Conservation (phyloP, 257 asterid species). For the Prunella vulgaris region DNA sequence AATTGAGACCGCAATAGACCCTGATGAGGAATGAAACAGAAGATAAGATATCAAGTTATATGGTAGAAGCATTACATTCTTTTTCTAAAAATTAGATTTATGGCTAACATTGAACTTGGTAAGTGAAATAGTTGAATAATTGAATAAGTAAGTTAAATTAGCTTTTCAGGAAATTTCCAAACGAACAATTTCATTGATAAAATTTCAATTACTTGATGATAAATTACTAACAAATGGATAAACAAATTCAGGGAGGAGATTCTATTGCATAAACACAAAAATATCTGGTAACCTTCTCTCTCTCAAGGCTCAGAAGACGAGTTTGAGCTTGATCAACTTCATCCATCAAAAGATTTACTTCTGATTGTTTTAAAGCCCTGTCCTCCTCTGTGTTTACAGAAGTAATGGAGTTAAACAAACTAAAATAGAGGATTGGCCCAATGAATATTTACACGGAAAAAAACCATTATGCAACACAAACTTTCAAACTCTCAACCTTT, state of each 20-base stretch:
- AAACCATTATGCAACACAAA: neutral
- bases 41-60: neutral
- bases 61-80: neutral
- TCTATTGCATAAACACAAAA: slow-evolving; percentile 17
- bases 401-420: slow-evolving; percentile 18
- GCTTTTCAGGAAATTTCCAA: neutral
- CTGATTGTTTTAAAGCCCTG: slow-evolving; percentile 87
- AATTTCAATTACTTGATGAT: neutral
- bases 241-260: slow-evolving; percentile 10
- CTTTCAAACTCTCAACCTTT: neutral
- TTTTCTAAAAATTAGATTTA: neutral
- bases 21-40: slow-evolving; percentile 41
- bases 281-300: slow-evolving; percentile 72
- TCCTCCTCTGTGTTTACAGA: slow-evolving; percentile 69
- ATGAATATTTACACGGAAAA: neutral
- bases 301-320: slow-evolving; percentile 91
- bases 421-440: slow-evolving; percentile 2
- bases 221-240: slow-evolving; percentile 1
- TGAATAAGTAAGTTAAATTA: no score
- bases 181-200: neutral
- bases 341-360: slow-evolving; percentile 89
- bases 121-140: neutral
- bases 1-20: slow-evolving; percentile 83
- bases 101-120: neutral
- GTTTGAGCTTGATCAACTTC: slow-evolving; percentile 98